Percentiles rank a stretch among this genome's conserved stretches.
Evolutionary conservation across 2,329 filamentous ascomycete species (phyloP).

Genomic region (Colletotrichum spaethianum): DNA sequence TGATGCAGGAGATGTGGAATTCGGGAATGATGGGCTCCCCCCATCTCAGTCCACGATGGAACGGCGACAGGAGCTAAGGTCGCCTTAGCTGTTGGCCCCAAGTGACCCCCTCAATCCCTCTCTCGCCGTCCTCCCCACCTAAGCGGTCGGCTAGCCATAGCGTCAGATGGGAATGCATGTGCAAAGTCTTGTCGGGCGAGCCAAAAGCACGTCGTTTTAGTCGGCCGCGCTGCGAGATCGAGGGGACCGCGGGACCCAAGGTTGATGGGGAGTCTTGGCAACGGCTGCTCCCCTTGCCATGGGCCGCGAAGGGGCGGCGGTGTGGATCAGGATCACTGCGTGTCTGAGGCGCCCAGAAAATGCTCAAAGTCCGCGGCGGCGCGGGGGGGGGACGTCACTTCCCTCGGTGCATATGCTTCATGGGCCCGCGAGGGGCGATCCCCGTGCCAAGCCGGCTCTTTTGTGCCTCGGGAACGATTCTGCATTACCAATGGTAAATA

Average conservation of each 20-base stretch:
- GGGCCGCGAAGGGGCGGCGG: conserved; percentile 11
- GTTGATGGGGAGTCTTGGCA: conserved; percentile 25
- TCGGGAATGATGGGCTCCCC: conserved; percentile 1
- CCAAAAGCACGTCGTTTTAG: neutral
- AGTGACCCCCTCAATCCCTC: neutral
- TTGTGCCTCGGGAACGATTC: neutral
- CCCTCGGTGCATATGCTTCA: neutral
- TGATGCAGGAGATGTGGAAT: conserved; percentile 9
- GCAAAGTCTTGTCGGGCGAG: neutral
- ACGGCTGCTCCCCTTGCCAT: conserved; percentile 3
- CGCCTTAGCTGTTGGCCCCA: conserved; percentile 3
- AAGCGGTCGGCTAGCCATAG: conserved; percentile 3
- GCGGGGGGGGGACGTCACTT: neutral
- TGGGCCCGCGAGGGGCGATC: neutral
- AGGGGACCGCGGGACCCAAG: conserved; percentile 24
- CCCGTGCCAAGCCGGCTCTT: conserved; percentile 14
- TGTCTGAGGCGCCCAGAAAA: neutral
- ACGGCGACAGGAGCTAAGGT: neutral
- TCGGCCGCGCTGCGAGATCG: neutral
- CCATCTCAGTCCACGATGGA: conserved; percentile 4
- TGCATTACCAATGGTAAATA: neutral
- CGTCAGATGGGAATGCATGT: conserved; percentile 19
- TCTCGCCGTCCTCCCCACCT: neutral
- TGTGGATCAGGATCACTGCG: conserved; percentile 21
- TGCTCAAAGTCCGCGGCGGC: conserved; percentile 27